phyloP scores from a whole-genome alignment of 2,329 filamentous ascomycete genomes.

The Phoma sp. region DNA sequence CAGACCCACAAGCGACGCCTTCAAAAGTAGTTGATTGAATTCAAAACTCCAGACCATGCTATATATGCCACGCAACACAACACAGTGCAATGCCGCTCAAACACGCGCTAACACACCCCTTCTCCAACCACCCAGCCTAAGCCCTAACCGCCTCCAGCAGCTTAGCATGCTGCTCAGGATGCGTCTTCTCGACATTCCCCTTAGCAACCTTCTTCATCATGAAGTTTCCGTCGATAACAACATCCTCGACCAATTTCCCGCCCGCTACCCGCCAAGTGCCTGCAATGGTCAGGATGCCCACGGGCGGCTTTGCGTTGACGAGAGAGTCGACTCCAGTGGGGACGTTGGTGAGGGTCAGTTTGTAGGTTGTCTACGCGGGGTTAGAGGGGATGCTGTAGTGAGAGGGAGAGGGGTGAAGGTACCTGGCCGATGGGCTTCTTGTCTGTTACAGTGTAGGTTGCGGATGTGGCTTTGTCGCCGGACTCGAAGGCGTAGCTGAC shows the following conservation, averaged over 20 bases:
- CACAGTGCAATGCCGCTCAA: too few relatives aligned
- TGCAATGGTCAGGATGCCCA: constrained; percentile 48
- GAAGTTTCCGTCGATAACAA: constrained; percentile 52
- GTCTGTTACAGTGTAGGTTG: constrained; percentile 48
- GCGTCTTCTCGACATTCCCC: constrained; percentile 50
- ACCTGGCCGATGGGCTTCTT: constrained; percentile 50
- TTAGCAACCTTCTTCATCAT: constrained; percentile 53
- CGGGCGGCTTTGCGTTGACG: constrained; percentile 49
- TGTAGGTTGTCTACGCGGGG: constrained; percentile 45
- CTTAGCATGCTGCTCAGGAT: constrained; percentile 46
- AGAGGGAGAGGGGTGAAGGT: background rate
- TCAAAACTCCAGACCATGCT: too few relatives aligned
- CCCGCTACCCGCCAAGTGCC: constrained; percentile 47
- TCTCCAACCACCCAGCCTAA: background rate
- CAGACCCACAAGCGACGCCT: too few relatives aligned
- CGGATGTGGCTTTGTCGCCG: constrained; percentile 36
- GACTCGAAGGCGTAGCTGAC: constrained; percentile 44
- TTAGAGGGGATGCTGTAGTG: background rate
- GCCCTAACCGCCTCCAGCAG: constrained; percentile 39
- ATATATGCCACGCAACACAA: too few relatives aligned
- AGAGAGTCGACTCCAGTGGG: constrained; percentile 44
- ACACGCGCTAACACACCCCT: too few relatives aligned
- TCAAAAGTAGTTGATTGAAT: too few relatives aligned
- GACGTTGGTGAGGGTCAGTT: constrained; percentile 49
- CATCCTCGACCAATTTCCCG: constrained; percentile 45